Conservation (phyloP, 2,329 filamentous ascomycete species). For the Fusarium succisae region DNA sequence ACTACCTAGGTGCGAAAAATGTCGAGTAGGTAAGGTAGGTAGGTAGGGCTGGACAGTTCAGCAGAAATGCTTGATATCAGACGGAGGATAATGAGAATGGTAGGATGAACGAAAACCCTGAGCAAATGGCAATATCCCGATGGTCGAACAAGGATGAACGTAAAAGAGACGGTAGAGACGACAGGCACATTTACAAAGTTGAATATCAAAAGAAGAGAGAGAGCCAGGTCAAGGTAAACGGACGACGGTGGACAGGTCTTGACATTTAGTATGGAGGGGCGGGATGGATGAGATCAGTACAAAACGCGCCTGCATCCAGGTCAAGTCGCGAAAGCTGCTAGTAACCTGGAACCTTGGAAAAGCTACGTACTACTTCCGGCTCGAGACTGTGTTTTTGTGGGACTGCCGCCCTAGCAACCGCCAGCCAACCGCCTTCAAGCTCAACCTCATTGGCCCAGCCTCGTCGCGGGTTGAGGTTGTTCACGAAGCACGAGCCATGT, state of each 20-base stretch:
- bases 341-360: conserved; percentile 15
- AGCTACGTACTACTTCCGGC: conserved; percentile 23
- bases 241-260: conserved; percentile 15
- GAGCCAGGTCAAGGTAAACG: conserved; percentile 18
- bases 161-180: conserved; percentile 25
- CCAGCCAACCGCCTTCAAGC: conserved; percentile 59
- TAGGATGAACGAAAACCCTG: conserved; percentile 7
- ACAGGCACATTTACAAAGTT: conserved; percentile 8
- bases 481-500: conserved; percentile 33
- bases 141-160: conserved; percentile 27
- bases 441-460: conserved; percentile 53
- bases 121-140: not conserved
- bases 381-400: conserved; percentile 21
- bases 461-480: conserved; percentile 24
- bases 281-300: conserved; percentile 35
- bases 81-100: conserved; percentile 3
- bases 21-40: not conserved
- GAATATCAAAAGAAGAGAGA: conserved; percentile 20
- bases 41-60: not conserved
- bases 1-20: conserved; percentile 1
- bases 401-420: conserved; percentile 50
- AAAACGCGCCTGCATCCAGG: conserved; percentile 38
- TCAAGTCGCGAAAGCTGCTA: conserved; percentile 22
- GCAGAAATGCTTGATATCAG: conserved; percentile 1
- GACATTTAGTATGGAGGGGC: conserved; percentile 39